Evolutionary conservation across 768 basidiomycete species (phyloP), one percentile per base, ranked within the genome.

Genomic region (Xanthoconium purpureum): DNA sequence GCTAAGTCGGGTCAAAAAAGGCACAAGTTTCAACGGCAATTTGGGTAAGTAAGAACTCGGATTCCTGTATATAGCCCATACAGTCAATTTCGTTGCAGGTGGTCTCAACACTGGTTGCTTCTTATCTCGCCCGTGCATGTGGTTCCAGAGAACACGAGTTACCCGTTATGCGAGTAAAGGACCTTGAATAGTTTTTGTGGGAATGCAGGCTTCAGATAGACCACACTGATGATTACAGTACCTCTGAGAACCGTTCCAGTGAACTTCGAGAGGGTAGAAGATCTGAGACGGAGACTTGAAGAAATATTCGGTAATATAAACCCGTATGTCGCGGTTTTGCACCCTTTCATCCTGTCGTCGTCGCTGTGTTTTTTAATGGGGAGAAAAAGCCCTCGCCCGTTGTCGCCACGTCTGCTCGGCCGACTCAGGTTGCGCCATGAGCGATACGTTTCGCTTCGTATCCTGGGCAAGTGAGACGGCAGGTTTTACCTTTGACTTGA

Each of bases 121-220:
- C 87, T 3, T 89, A 86, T 67, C 76, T 91, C 20, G 88, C 88
- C 3, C 81, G 84, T 12, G 77, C 80, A 24, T 81, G 87, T 29
- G 86, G 87, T 12, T 83, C 86, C 0, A 80, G 80, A 38, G 88
- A 89, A 60, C 89, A 88, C 3, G 85, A 89, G 58, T 50, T 78
- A 17, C 86, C 85, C 0, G 74, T 77, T 32, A 66, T 73, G 5
- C 79, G 81, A 11, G 75, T 75, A 5, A 83, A 84, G 58, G 84
- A 85, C 54, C 14, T 90, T 2, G 84, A 88, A 24, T 78, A 83
- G 20, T 91, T 84, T 60, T 72, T 89, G 28, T 83, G 88, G 29
- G 84, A 88, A 59, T 76, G 77, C 37, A 64, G 77, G 44, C 86
- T 85, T 60, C 62, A 76, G 49, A 72, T 87, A 64, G 88, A 89